Conservation (phyloP, 208 protist genomes). For the Trypanosoma boissoni region DNA sequence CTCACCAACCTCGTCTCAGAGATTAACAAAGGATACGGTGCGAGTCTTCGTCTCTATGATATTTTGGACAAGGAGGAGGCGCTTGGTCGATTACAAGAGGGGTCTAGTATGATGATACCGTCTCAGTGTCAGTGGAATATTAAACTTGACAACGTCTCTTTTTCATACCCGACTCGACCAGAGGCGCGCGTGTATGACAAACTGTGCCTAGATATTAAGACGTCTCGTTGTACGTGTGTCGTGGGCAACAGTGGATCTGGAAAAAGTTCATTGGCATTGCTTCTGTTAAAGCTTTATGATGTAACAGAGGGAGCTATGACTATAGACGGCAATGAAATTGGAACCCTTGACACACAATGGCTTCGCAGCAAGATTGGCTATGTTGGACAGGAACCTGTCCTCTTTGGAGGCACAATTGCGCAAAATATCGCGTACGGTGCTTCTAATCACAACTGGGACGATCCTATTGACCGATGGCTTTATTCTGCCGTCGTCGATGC, state of each 20-base stretch:
- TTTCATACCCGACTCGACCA: constrained; percentile 83
- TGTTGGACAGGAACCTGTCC: constrained; percentile 84
- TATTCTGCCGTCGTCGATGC: constrained; percentile 65
- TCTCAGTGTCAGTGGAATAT: constrained; percentile 55
- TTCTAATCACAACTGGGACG: constrained; percentile 66
- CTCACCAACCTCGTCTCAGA: constrained; percentile 79
- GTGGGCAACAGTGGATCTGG: constrained; percentile 82
- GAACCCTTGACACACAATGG: constrained; percentile 63
- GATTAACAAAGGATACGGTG: constrained; percentile 86
- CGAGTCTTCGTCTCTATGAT: constrained; percentile 76
- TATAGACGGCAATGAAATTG: constrained; percentile 60
- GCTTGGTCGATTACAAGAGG: constrained; percentile 32
- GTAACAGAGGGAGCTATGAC: constrained; percentile 52
- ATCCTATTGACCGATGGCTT: constrained; percentile 72
- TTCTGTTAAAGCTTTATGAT: constrained; percentile 87
- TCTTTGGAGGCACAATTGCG: constrained; percentile 83
- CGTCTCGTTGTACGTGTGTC: constrained; percentile 72
- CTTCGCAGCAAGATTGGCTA: constrained; percentile 76
- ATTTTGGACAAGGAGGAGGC: constrained; percentile 68
- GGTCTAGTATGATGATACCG: constrained; percentile 42
- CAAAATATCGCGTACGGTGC: constrained; percentile 89
- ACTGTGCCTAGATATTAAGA: constrained; percentile 59
- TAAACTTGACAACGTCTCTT: constrained; percentile 61
- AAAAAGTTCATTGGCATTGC: constrained; percentile 79
- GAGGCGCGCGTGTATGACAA: constrained; percentile 69